These are phyloP conservation scores for Cicer pinnatifidum DNA, from an alignment of 306 rosid genomes.

Conservation along the genomic window DNA sequence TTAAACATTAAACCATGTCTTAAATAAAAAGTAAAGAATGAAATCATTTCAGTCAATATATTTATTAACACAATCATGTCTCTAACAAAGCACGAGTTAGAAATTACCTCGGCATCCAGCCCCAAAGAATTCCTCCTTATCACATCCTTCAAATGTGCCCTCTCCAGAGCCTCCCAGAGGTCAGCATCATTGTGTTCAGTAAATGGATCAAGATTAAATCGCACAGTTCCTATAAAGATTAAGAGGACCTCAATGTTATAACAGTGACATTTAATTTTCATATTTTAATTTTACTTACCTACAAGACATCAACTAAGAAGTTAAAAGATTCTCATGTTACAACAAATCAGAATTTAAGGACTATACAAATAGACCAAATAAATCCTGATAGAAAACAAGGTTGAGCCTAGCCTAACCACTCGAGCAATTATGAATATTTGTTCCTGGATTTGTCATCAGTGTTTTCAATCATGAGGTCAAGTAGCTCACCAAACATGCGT, in stretches of 20 bases:
- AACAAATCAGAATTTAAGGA: conserved; percentile 35
- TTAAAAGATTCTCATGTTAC: conserved; percentile 3
- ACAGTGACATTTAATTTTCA: conserved; percentile 30
- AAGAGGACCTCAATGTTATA: conserved; percentile 27
- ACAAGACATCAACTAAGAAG: conserved; percentile 29
- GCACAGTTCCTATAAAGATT: conserved; percentile 66
- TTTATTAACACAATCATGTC: conserved; percentile 1
- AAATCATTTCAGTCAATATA: background rate
- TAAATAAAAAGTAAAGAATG: conserved; percentile 2
- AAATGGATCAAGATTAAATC: conserved; percentile 93
- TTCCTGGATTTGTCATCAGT: conserved; percentile 18
- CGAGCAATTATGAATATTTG: conserved; percentile 13
- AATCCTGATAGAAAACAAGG: conserved; percentile 12
- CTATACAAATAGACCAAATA: conserved; percentile 27
- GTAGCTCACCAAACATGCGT: background rate
- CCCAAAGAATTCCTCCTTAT: conserved; percentile 78
- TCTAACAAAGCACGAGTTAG: conserved; percentile 17
- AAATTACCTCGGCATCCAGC: conserved; percentile 80
- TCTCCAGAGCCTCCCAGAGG: conserved; percentile 93
- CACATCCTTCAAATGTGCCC: conserved; percentile 88
- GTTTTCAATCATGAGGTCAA: conserved; percentile 36
- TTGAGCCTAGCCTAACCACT: conserved; percentile 24
- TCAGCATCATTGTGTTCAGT: conserved; percentile 85
- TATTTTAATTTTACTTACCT: conserved; percentile 27
- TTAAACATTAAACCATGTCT: background rate